Conservation (phyloP, 352 stramenopile genomes). For the Albugo laibachii region DNA sequence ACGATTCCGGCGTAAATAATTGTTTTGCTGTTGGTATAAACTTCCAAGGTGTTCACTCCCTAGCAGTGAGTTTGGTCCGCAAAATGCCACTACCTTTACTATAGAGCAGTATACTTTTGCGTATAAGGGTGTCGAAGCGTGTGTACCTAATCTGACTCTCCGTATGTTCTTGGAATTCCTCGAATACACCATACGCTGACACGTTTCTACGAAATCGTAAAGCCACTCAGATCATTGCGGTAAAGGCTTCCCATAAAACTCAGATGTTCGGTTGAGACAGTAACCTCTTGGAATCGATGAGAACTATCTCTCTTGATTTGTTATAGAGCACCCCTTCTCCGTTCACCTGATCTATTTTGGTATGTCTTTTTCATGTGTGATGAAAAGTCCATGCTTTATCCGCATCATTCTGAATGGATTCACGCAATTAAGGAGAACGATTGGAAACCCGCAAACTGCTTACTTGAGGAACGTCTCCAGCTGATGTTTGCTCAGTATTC, state of each 20-base stretch:
- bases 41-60: too few species aligned
- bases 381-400: neutral
- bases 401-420: constrained; percentile 60
- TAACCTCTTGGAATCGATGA: constrained; percentile 11
- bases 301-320: too few species aligned
- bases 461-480: neutral
- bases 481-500: neutral
- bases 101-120: too few species aligned
- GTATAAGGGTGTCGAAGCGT: too few species aligned
- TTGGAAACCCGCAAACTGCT: neutral
- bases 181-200: too few species aligned
- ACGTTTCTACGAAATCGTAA: neutral
- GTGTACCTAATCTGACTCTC: too few species aligned
- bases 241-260: constrained; percentile 6
- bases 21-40: too few species aligned
- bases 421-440: constrained; percentile 46
- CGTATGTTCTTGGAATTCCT: too few species aligned
- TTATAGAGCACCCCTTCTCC: constrained; percentile 24
- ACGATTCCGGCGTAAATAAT: too few species aligned
- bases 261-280: constrained; percentile 7
- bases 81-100: too few species aligned
- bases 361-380: constrained; percentile 12
- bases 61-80: too few species aligned
- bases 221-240: constrained; percentile 7
- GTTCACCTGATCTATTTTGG: constrained; percentile 71